Evolutionary conservation across 306 rosid species (phyloP).

Genomic region (Echinosophora koreensis): DNA sequence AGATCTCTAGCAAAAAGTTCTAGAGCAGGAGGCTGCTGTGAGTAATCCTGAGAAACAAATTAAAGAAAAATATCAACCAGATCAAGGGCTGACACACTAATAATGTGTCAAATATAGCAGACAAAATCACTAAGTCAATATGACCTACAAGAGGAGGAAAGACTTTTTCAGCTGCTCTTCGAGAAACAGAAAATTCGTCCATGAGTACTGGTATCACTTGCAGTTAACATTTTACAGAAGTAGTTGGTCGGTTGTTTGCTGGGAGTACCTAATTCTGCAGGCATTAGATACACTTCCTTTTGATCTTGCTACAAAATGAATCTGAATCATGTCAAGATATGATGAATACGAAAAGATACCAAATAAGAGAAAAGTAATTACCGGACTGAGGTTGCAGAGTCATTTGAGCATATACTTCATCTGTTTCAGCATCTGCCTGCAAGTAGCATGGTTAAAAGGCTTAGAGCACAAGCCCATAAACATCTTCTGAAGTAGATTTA

Average conservation of each 20-base stretch:
- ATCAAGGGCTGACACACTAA: conserved; percentile 32
- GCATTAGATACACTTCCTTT: conserved; percentile 72
- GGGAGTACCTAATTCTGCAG: conserved; percentile 74
- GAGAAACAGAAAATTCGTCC: conserved; percentile 85
- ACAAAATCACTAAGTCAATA: conserved; percentile 49
- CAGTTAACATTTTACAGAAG: conserved; percentile 79
- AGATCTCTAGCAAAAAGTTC: conserved; percentile 80
- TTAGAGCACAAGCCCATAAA: conserved; percentile 25
- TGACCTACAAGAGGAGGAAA: conserved; percentile 79
- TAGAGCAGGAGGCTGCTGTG: conserved; percentile 82
- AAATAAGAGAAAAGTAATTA: conserved; percentile 39
- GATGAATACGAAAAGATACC: not conserved
- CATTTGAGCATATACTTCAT: conserved; percentile 86
- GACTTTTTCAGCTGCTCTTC: conserved; percentile 87
- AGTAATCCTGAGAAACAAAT: conserved; percentile 63
- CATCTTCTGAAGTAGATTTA: conserved; percentile 12
- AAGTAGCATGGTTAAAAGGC: conserved; percentile 41
- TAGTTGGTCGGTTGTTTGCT: conserved; percentile 80
- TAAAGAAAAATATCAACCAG: conserved; percentile 9
- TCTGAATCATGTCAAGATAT: conserved; percentile 38
- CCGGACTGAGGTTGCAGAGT: conserved; percentile 81
- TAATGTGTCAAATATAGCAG: conserved; percentile 14
- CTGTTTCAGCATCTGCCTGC: conserved; percentile 82
- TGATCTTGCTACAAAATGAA: conserved; percentile 70
- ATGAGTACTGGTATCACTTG: conserved; percentile 84